Evolutionary conservation across 768 basidiomycete genomes (phyloP).

Genomic region (Serendipita sp.): DNA sequence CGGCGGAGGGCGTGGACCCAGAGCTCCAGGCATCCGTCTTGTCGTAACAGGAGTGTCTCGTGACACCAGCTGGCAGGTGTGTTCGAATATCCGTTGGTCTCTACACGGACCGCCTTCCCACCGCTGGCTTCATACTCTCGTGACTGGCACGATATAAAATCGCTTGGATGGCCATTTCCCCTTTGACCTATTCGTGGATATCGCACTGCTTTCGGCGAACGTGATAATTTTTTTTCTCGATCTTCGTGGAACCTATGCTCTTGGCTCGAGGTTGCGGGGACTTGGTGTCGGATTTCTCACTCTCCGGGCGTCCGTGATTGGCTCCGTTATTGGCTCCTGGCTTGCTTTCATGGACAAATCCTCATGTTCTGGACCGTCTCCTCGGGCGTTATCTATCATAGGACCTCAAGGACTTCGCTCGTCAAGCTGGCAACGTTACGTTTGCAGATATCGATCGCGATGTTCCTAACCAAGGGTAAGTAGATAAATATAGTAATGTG

Average conservation of each 20-base stretch:
- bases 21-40: slow-evolving; percentile 63
- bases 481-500: slow-evolving; percentile 7
- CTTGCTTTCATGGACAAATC: too few relatives aligned
- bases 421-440: slow-evolving; percentile 81
- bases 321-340: too few relatives aligned
- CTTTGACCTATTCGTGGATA: too few relatives aligned
- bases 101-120: not conserved
- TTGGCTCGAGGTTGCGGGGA: not conserved
- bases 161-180: too few relatives aligned
- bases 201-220: too few relatives aligned
- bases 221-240: not conserved
- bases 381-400: slow-evolving; percentile 19
- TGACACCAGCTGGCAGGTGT: slow-evolving; percentile 98
- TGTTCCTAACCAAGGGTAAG: slow-evolving; percentile 71
- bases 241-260: not conserved
- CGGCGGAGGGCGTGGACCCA: not conserved
- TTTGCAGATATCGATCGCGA: slow-evolving; percentile 93
- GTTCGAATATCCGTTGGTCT: slow-evolving; percentile 15
- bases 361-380: slow-evolving; percentile 5
- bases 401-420: slow-evolving; percentile 97
- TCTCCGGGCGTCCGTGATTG: too few relatives aligned
- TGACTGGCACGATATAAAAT: too few relatives aligned
- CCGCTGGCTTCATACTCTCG: too few relatives aligned
- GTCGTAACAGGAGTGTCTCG: slow-evolving; percentile 79
- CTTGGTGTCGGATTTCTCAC: too few relatives aligned